Conservation (phyloP, 1,284 basidiomycete genomes). For the Fomitopsis palustris region DNA sequence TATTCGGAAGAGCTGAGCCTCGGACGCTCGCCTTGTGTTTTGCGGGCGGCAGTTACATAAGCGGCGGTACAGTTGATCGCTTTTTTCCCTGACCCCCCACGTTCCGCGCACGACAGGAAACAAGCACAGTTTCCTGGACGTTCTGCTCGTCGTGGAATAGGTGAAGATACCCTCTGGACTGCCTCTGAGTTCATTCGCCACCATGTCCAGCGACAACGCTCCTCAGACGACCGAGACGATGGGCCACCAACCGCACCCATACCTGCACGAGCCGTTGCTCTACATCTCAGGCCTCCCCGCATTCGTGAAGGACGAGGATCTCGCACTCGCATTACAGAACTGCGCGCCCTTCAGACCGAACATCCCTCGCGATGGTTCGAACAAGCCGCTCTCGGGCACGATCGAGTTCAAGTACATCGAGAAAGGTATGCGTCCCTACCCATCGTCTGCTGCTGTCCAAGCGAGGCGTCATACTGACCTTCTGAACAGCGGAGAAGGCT, state of each 20-base stretch:
- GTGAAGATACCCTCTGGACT: conserved; percentile 5
- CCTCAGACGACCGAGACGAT: conserved; percentile 18
- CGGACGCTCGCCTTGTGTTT: not conserved
- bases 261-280: conserved; percentile 74
- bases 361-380: conserved; percentile 58
- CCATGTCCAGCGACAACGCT: conserved; percentile 27
- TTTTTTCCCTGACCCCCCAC: not conserved
- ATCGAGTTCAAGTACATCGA: conserved; percentile 78
- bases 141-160: not conserved
- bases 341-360: conserved; percentile 78
- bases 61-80: conserved; percentile 1
- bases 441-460: not conserved
- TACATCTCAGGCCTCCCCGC: conserved; percentile 73
- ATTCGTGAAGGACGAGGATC: conserved; percentile 68
- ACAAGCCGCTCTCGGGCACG: conserved; percentile 53
- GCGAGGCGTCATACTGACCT: not conserved
- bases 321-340: conserved; percentile 64
- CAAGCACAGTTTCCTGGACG: conserved; percentile 1
- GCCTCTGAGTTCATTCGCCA: not conserved
- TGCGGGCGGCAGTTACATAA: conserved; percentile 1
- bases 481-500: conserved; percentile 75
- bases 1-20: not conserved
- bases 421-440: conserved; percentile 51
- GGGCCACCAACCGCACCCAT: conserved; percentile 54
- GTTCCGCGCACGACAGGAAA: conserved; percentile 2